Evolutionary conservation across 805 yeast genomes (phyloP).

Genomic region (Candida ovalis): DNA sequence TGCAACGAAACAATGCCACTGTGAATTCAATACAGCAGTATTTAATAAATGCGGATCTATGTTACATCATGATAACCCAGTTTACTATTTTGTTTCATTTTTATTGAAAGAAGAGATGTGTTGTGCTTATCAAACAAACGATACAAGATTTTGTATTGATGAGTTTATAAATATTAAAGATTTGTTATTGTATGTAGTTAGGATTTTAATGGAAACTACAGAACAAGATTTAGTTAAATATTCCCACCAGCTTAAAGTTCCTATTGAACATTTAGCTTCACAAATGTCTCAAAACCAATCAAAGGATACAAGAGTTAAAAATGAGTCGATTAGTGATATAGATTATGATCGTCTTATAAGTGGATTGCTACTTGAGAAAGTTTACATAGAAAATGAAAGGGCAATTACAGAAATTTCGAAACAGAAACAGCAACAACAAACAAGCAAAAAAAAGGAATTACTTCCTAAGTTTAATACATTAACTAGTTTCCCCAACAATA

Average conservation of each 20-base stretch:
- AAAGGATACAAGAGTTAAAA: not conserved
- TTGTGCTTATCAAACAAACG: constrained; percentile 1
- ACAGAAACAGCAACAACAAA: not conserved
- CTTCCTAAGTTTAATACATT: too few relatives aligned
- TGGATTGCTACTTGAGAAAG: too few relatives aligned
- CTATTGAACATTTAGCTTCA: not conserved
- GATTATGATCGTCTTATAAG: too few relatives aligned
- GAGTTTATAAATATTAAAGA: not conserved
- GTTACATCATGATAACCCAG: constrained; percentile 6
- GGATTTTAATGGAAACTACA: constrained; percentile 3
- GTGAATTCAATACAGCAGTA: constrained; percentile 11
- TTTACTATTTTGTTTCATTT: constrained; percentile 8
- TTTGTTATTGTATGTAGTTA: constrained; percentile 1
- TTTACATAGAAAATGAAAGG: not conserved
- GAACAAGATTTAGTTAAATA: constrained; percentile 4
- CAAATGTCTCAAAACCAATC: not conserved
- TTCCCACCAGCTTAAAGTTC: not conserved
- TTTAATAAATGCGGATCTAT: constrained; percentile 10
- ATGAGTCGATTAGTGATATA: too few relatives aligned
- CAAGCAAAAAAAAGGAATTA: not conserved
- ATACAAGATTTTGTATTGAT: not conserved
- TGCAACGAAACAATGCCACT: constrained; percentile 2
- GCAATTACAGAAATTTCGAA: not conserved
- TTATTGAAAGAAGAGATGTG: constrained; percentile 13
- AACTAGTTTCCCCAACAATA: too few relatives aligned